Conservation (phyloP, 257 asterid species). For the Penstemon newberryi region DNA sequence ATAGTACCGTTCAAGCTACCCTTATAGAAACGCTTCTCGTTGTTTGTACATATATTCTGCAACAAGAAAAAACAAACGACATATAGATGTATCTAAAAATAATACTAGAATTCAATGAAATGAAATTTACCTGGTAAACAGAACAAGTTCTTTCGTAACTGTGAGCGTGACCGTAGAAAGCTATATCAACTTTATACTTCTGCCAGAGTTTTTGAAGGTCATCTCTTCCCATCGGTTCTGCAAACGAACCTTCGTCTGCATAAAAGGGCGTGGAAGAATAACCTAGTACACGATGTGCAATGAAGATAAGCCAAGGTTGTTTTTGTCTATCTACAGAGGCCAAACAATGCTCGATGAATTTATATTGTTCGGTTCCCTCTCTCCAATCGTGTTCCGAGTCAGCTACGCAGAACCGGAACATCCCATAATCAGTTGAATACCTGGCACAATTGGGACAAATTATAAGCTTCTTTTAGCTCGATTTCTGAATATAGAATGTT, state of each 20-base stretch:
- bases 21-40: constrained; percentile 25
- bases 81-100: not conserved
- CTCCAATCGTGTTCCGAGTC: constrained; percentile 90
- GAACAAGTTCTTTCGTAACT: constrained; percentile 72
- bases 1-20: constrained; percentile 86
- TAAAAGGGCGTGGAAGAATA: constrained; percentile 62
- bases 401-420: constrained; percentile 74
- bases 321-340: constrained; percentile 75
- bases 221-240: constrained; percentile 90
- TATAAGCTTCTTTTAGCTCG: constrained; percentile 47
- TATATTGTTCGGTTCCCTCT: constrained; percentile 72
- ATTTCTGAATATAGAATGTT: not conserved
- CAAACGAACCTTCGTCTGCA: constrained; percentile 62
- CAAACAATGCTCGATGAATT: constrained; percentile 73
- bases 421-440: constrained; percentile 42
- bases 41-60: constrained; percentile 21
- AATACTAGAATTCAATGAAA: not conserved
- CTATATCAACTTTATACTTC: constrained; percentile 64
- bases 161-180: constrained; percentile 74
- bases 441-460: constrained; percentile 40
- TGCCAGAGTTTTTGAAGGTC: constrained; percentile 29
- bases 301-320: constrained; percentile 88
- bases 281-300: constrained; percentile 75
- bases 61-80: not conserved
- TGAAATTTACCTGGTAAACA: constrained; percentile 17